A percentile compares a stretch with the other conserved stretches of the same genome.
These are phyloP conservation scores for Picochlorum sp. DNA, from an alignment of 139 green algal genomes.

Conservation along the genomic window DNA sequence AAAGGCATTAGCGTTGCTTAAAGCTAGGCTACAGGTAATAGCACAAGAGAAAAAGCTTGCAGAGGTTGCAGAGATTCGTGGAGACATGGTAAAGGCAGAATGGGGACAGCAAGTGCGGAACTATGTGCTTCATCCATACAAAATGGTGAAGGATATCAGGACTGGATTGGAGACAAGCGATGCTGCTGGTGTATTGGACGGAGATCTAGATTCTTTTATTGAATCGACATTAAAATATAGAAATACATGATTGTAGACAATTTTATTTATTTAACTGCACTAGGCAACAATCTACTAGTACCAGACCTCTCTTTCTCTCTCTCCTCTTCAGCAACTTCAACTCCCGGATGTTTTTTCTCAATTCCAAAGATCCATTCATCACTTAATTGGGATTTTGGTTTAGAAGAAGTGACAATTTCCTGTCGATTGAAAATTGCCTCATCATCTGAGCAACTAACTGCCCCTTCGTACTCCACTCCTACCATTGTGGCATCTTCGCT, in stretches of 20 bases:
- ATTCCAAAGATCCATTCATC: slow-evolving; percentile 8
- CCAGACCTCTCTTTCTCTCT: background rate
- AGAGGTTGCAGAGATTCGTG: slow-evolving; percentile 74
- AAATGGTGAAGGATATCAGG: slow-evolving; percentile 88
- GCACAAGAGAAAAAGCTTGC: slow-evolving; percentile 65
- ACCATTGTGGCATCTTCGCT: slow-evolving; percentile 3
- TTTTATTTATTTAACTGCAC: background rate
- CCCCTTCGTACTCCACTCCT: background rate
- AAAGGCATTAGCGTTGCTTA: slow-evolving; percentile 53
- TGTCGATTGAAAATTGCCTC: background rate
- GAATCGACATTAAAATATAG: background rate
- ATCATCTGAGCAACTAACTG: background rate
- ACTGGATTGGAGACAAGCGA: slow-evolving; percentile 56
- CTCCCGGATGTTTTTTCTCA: background rate
- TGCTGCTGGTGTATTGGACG: slow-evolving; percentile 63
- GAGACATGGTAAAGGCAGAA: slow-evolving; percentile 83
- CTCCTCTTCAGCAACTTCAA: background rate
- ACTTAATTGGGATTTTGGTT: too few species aligned
- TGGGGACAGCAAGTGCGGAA: slow-evolving; percentile 96
- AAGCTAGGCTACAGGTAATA: slow-evolving; percentile 74
- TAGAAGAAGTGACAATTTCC: background rate
- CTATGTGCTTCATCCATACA: slow-evolving; percentile 97
- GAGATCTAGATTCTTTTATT: slow-evolving; percentile 34
- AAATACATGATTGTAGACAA: background rate
- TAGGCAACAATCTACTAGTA: background rate